phyloP scores from a whole-genome alignment of 805 yeast genomes.

The Metschnikowia similis region DNA sequence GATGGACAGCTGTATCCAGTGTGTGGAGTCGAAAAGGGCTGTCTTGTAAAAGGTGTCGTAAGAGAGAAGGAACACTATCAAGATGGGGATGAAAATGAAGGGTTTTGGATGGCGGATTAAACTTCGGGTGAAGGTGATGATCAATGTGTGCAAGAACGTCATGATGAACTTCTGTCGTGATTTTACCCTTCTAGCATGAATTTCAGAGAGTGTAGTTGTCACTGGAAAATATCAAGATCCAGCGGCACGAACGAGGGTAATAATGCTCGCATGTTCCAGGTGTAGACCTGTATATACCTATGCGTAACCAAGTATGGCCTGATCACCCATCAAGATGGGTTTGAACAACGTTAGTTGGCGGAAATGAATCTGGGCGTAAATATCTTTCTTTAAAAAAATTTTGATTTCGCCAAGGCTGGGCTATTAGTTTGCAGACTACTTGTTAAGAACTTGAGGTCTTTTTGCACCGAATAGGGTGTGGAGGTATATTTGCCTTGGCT shows the following conservation, averaged over 20 bases:
- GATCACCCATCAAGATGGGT: not conserved
- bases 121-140: constrained; percentile 16
- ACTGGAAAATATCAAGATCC: not conserved
- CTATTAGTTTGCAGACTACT: too few species aligned
- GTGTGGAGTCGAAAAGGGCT: constrained; percentile 15
- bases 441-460: not conserved
- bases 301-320: not conserved
- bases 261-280: constrained; percentile 1
- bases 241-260: not conserved
- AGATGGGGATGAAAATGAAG: constrained; percentile 28
- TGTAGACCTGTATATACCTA: not conserved
- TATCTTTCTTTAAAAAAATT: not conserved
- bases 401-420: not conserved
- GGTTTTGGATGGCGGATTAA: constrained; percentile 26
- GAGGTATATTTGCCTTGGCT: not conserved
- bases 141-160: constrained; percentile 10
- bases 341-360: not conserved
- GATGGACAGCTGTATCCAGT: constrained; percentile 2
- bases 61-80: constrained; percentile 29
- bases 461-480: not conserved
- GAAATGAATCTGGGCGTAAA: not conserved
- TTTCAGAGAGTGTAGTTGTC: not conserved
- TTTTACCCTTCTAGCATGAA: not conserved
- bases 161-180: not conserved
- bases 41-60: constrained; percentile 35